phyloP scores from a whole-genome alignment of 495 filamentous ascomycete genomes.

The Hamigera avellanea region DNA sequence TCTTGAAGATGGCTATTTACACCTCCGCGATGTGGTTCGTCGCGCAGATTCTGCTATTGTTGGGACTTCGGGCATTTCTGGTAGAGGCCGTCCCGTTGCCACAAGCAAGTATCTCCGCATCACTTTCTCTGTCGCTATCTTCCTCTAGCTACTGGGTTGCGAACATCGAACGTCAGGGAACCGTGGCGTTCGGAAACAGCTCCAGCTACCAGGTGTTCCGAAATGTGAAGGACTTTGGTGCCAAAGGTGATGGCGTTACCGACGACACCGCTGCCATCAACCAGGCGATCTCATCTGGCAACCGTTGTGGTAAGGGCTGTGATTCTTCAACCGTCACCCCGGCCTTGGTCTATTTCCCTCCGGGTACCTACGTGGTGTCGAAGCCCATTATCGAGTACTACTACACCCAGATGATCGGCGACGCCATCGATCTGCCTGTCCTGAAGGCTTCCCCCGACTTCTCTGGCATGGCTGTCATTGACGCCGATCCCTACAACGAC shows the following conservation, averaged over 20 bases:
- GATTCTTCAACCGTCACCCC: slow-evolving; percentile 35
- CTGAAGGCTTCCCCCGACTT: slow-evolving; percentile 30
- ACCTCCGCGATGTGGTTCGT: slow-evolving; percentile 20
- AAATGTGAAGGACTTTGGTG: slow-evolving; percentile 37
- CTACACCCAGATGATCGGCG: slow-evolving; percentile 52
- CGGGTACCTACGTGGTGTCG: slow-evolving; percentile 50
- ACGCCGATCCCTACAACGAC: slow-evolving; percentile 33
- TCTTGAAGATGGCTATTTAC: slow-evolving; percentile 20
- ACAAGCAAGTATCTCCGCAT: slow-evolving; percentile 6
- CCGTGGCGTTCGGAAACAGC: slow-evolving; percentile 47
- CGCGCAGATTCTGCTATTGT: slow-evolving; percentile 26
- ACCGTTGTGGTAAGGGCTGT: slow-evolving; percentile 37
- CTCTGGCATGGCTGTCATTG: slow-evolving; percentile 35
- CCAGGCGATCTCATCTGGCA: slow-evolving; percentile 61
- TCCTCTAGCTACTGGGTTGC: slow-evolving; percentile 59
- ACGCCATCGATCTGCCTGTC: slow-evolving; percentile 29
- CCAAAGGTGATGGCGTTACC: slow-evolving; percentile 34
- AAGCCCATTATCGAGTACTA: slow-evolving; percentile 50
- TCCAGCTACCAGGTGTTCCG: slow-evolving; percentile 15
- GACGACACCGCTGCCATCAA: slow-evolving; percentile 69
- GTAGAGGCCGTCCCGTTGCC: slow-evolving; percentile 31
- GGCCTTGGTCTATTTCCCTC: slow-evolving; percentile 45
- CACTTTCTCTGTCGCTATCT: slow-evolving; percentile 1
- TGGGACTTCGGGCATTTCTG: slow-evolving; percentile 24
- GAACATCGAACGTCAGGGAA: slow-evolving; percentile 58